Evolutionary conservation across 2,329 filamentous ascomycete species (phyloP).

Genomic region (Cyphellophora attinorum): DNA sequence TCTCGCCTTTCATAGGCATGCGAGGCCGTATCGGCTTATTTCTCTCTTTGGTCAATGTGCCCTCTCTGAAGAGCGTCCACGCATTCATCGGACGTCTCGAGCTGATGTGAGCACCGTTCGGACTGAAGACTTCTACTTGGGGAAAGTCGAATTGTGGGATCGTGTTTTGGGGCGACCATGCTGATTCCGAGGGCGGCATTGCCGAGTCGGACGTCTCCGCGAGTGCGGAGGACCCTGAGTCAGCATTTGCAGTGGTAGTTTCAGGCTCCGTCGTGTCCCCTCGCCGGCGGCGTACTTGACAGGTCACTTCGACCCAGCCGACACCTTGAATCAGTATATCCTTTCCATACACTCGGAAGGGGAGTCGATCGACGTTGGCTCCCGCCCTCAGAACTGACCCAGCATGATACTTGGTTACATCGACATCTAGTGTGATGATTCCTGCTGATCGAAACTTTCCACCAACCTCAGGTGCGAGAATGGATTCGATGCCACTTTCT

Average conservation of each 20-base stretch:
- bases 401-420: constrained; percentile 71
- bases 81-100: constrained; percentile 9
- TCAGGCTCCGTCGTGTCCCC: constrained; percentile 9
- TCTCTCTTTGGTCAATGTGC: constrained; percentile 42
- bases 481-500: constrained; percentile 52
- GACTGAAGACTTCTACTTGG: constrained; percentile 73
- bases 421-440: constrained; percentile 62
- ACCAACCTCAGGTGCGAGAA: constrained; percentile 26
- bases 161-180: constrained; percentile 7
- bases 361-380: constrained; percentile 39
- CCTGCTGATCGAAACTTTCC: constrained; percentile 61
- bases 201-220: constrained; percentile 1
- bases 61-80: constrained; percentile 9
- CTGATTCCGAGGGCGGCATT: constrained; percentile 5
- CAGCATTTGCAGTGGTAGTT: not conserved
- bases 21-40: constrained; percentile 50
- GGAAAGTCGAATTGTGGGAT: constrained; percentile 42
- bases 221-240: constrained; percentile 2
- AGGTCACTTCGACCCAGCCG: constrained; percentile 83
- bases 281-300: constrained; percentile 57
- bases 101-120: constrained; percentile 71
- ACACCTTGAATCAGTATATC: constrained; percentile 88
- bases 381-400: constrained; percentile 65
- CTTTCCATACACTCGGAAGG: constrained; percentile 68
- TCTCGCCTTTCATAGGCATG: constrained; percentile 56